A percentile compares a stretch with the other conserved stretches of the same genome.
Evolutionary conservation across 73 alveolate species (phyloP).

Genomic region (Paramecium biaurelia): DNA sequence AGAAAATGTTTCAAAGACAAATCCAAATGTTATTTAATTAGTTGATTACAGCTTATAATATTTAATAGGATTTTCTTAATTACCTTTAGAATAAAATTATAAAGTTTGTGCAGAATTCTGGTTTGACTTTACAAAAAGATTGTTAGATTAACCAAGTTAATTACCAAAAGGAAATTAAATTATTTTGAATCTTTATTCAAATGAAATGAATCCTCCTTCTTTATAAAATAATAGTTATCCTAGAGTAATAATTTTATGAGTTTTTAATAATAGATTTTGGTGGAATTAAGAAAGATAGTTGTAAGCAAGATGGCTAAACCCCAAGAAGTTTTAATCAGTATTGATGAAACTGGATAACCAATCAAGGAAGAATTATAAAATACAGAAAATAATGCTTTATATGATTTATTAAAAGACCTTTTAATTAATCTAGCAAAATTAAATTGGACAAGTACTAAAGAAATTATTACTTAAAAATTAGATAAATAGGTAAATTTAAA

Average conservation of each 20-base stretch:
- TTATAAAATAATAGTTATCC: slow-evolving; percentile 56
- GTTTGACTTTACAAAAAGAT: slow-evolving; percentile 68
- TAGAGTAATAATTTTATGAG: slow-evolving; percentile 52
- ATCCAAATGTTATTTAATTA: neutral
- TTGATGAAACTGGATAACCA: slow-evolving; percentile 88
- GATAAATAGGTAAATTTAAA: slow-evolving; percentile 72
- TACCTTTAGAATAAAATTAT: slow-evolving; percentile 78
- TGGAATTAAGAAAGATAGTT: slow-evolving; percentile 73
- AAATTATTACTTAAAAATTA: slow-evolving; percentile 73
- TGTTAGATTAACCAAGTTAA: slow-evolving; percentile 68
- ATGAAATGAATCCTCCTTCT: slow-evolving; percentile 15
- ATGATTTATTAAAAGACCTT: slow-evolving; percentile 81
- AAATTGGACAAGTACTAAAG: slow-evolving; percentile 77
- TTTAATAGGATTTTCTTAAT: slow-evolving; percentile 70
- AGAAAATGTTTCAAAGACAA: slow-evolving; percentile 34
- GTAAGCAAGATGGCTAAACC: slow-evolving; percentile 97
- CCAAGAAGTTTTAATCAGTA: slow-evolving; percentile 93
- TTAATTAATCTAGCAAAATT: slow-evolving; percentile 78
- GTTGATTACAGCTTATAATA: slow-evolving; percentile 54
- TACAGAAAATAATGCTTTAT: slow-evolving; percentile 83
- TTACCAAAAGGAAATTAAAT: slow-evolving; percentile 43
- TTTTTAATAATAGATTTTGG: slow-evolving; percentile 69
- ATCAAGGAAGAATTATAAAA: slow-evolving; percentile 79
- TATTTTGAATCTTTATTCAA: slow-evolving; percentile 33
- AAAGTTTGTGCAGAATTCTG: slow-evolving; percentile 86